Evolutionary conservation across 2,329 filamentous ascomycete genomes (phyloP).

Genomic region (Xylaria sp.): DNA sequence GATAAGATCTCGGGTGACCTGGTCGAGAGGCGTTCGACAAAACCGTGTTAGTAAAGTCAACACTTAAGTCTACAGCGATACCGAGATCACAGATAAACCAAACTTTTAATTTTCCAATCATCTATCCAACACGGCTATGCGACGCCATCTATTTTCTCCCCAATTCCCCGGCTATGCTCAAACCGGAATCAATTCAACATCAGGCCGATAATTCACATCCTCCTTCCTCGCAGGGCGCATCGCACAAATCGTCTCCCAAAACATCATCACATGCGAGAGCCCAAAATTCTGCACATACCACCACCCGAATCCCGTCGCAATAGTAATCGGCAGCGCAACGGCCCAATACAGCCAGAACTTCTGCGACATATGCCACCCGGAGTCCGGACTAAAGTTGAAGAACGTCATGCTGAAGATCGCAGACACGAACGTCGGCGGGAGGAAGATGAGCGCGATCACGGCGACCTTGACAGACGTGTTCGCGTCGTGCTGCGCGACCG

Average conservation of each 20-base stretch:
- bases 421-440: constrained; percentile 48
- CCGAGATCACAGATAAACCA: neutral
- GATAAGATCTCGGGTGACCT: no score
- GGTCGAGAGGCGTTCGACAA: neutral
- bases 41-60: no score
- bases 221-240: no score
- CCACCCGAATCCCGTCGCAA: constrained; percentile 20
- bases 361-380: constrained; percentile 25
- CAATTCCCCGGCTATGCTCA: no score
- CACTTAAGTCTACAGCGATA: neutral
- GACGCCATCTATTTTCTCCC: neutral
- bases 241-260: no score
- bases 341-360: constrained; percentile 33
- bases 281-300: constrained; percentile 17
- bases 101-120: neutral
- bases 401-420: constrained; percentile 45
- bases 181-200: no score
- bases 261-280: neutral
- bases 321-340: constrained; percentile 25
- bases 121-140: neutral
- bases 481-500: constrained; percentile 39
- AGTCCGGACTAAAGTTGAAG: constrained; percentile 31
- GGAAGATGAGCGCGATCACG: constrained; percentile 43
- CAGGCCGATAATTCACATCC: no score
- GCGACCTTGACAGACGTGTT: constrained; percentile 38